A percentile compares a stretch with the other conserved stretches of the same genome.
These are phyloP conservation scores for Neurospora pannonica DNA, from an alignment of 495 filamentous ascomycete genomes.

Conservation along the genomic window DNA sequence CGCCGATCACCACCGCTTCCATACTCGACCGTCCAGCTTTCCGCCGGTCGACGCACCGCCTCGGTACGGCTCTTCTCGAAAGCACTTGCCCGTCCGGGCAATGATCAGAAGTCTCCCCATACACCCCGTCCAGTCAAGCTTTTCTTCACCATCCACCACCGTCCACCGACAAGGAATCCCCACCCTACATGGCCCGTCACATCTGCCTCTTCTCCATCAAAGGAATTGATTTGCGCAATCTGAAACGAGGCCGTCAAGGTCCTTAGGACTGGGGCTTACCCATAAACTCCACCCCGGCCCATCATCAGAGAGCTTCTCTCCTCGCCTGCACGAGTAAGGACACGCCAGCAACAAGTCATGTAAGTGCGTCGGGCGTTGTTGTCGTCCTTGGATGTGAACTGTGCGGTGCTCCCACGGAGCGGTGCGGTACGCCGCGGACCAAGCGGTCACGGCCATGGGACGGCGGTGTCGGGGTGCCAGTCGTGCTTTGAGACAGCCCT, in stretches of 20 bases:
- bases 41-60: background rate
- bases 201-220: background rate
- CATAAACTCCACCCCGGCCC: background rate
- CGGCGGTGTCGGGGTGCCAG: background rate
- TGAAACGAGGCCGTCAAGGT: background rate
- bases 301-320: background rate
- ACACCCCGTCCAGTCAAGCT: constrained; percentile 2
- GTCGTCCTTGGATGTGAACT: background rate
- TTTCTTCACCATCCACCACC: background rate
- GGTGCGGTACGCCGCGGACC: background rate
- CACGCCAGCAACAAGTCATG: background rate
- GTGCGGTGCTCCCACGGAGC: constrained; percentile 1
- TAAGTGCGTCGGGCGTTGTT: constrained; percentile 4
- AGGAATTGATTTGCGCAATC: background rate
- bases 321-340: background rate
- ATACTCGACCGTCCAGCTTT: background rate
- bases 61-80: constrained; percentile 3
- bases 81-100: constrained; percentile 9
- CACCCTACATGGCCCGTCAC: background rate
- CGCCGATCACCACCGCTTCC: constrained; percentile 5
- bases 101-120: constrained; percentile 11
- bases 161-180: background rate
- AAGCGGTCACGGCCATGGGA: background rate
- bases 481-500: background rate
- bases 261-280: background rate